A percentile compares a stretch with the other conserved stretches of the same genome.
Evolutionary conservation across 495 filamentous ascomycete genomes (phyloP).

Genomic region (Aspergillus affinis): DNA sequence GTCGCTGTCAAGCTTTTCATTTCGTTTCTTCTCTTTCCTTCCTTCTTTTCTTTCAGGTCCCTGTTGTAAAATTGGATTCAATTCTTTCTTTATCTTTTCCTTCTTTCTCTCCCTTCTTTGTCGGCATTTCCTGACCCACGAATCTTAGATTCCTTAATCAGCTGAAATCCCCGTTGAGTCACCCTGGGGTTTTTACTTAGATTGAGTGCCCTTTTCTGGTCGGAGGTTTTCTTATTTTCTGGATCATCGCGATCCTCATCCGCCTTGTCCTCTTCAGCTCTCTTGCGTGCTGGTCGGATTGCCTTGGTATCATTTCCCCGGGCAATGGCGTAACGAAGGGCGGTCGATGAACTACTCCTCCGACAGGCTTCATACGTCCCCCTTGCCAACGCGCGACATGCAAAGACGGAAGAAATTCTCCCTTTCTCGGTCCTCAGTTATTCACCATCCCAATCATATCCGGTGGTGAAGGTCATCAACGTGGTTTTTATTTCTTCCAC

Average conservation of each 20-base stretch:
- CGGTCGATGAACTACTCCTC: slow-evolving; percentile 4
- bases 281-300: slow-evolving; percentile 4
- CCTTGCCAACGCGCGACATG: background rate
- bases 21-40: background rate
- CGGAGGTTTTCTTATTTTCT: background rate
- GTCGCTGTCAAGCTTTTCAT: background rate
- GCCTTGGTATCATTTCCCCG: slow-evolving; percentile 18
- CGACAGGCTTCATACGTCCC: background rate
- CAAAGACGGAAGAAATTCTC: slow-evolving; percentile 1
- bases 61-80: background rate
- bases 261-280: background rate
- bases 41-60: background rate
- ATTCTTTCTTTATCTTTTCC: slow-evolving; percentile 4
- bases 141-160: slow-evolving; percentile 1
- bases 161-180: too few species aligned
- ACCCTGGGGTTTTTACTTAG: too few species aligned
- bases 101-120: slow-evolving; percentile 5
- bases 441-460: background rate
- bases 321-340: slow-evolving; percentile 26
- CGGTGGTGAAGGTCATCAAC: background rate
- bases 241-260: background rate
- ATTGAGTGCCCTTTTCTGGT: background rate
- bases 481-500: background rate
- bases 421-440: background rate
- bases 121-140: slow-evolving; percentile 6